Percentiles rank a stretch among this genome's conserved stretches.
These are phyloP conservation scores for Lunularia cruciata DNA, from an alignment of 225 moss, liverwort and hornwort genomes.

Conservation along the genomic window DNA sequence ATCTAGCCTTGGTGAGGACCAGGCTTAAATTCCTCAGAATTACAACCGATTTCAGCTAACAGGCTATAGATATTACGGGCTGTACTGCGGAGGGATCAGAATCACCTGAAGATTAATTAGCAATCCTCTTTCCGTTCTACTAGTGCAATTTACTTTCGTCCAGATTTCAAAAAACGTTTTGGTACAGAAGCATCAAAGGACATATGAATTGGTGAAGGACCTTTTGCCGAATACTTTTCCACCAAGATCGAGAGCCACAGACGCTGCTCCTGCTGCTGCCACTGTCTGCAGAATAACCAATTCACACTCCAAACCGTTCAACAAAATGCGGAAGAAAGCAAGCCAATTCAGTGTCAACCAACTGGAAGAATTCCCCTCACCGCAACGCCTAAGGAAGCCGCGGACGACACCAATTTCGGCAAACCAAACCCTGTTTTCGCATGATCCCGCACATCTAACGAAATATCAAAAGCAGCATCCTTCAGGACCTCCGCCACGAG, in stretches of 20 bases:
- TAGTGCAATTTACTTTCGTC: too few relatives aligned
- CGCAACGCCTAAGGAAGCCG: conserved; percentile 88
- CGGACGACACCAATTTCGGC: conserved; percentile 66
- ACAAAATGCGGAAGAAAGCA: not conserved
- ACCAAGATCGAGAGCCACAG: conserved; percentile 75
- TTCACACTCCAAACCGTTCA: not conserved
- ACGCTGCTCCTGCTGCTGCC: conserved; percentile 84
- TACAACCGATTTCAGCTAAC: too few relatives aligned
- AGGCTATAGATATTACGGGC: too few relatives aligned
- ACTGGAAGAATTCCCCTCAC: conserved; percentile 29
- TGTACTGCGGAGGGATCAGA: too few relatives aligned
- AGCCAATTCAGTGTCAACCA: not conserved
- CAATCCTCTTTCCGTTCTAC: too few relatives aligned
- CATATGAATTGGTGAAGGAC: conserved; percentile 28
- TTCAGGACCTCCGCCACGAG: conserved; percentile 62
- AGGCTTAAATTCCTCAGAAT: too few relatives aligned
- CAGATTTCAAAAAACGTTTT: too few relatives aligned
- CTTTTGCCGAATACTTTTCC: conserved; percentile 93
- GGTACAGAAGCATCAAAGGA: not conserved
- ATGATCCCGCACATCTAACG: conserved; percentile 83
- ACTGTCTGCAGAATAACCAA: conserved; percentile 57
- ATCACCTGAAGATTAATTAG: too few relatives aligned
- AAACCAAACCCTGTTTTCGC: conserved; percentile 88
- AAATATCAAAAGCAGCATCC: conserved; percentile 72
- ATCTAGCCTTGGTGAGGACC: too few relatives aligned